Conservation (phyloP, 129 eudicot genomes). For the Centella asiatica region DNA sequence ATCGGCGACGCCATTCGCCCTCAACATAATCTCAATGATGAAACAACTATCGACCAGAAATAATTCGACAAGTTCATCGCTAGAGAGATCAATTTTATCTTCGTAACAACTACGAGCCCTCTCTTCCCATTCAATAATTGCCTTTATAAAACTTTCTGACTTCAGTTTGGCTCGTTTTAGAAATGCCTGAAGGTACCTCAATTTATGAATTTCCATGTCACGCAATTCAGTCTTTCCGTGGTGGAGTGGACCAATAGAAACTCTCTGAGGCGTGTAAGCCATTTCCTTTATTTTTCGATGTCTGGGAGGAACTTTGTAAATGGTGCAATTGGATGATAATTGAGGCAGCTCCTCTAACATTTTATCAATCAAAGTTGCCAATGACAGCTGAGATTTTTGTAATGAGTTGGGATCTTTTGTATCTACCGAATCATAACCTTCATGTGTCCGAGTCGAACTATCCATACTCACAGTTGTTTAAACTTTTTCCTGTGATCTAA, state of each 20-base stretch:
- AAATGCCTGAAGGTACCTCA: conserved; percentile 8
- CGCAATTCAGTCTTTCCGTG: conserved; percentile 5
- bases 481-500: no score
- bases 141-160: background rate
- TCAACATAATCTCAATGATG: conserved; percentile 14
- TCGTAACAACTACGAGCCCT: conserved; percentile 12
- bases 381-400: no score
- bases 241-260: conserved; percentile 21
- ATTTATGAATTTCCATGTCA: conserved; percentile 20
- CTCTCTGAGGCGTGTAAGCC: conserved; percentile 8
- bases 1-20: background rate
- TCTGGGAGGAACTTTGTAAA: conserved; percentile 3
- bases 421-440: no score
- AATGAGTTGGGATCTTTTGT: no score
- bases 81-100: conserved; percentile 2
- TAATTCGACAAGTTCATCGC: conserved; percentile 8
- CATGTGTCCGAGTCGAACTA: no score
- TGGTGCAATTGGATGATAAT: no score
- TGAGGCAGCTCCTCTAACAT: no score
- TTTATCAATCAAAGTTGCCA: no score
- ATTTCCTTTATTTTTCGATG: background rate
- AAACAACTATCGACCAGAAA: conserved; percentile 18
- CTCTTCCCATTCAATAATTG: background rate
- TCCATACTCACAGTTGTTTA: no score
- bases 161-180: conserved; percentile 2